Evolutionary conservation across 1,139 yeast genomes (phyloP).

Genomic region (Blastobotrys petasosporus): DNA sequence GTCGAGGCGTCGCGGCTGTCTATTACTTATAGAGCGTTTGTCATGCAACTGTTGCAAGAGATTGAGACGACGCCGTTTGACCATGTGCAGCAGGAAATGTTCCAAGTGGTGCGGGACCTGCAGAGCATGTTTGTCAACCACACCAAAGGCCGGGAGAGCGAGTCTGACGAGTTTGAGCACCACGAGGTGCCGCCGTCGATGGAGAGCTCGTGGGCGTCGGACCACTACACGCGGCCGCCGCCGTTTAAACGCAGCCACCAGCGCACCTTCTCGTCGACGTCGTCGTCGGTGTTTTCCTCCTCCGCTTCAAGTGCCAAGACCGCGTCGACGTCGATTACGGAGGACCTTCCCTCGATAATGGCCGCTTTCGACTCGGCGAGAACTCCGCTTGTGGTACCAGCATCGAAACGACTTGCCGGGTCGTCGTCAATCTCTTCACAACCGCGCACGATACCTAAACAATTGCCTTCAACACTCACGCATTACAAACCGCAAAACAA

Average conservation of each 20-base stretch:
- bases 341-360: conserved; percentile 27
- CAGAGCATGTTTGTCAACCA: conserved; percentile 29
- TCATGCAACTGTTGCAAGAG: conserved; percentile 29
- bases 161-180: background rate
- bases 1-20: conserved; percentile 22
- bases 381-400: background rate
- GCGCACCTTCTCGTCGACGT: conserved; percentile 8
- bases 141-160: conserved; percentile 1
- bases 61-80: conserved; percentile 31
- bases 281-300: conserved; percentile 1
- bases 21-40: conserved; percentile 30
- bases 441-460: no score
- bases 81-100: conserved; percentile 33
- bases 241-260: conserved; percentile 1
- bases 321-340: conserved; percentile 21
- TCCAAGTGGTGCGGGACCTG: conserved; percentile 33
- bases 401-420: no score
- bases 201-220: conserved; percentile 11
- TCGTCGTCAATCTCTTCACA: no score
- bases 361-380: conserved; percentile 28
- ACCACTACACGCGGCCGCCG: background rate
- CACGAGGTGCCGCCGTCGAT: conserved; percentile 6
- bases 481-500: background rate
- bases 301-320: conserved; percentile 4
- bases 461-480: no score